Evolutionary conservation across 495 filamentous ascomycete genomes (phyloP).

Genomic region (Neurospora pannonica): DNA sequence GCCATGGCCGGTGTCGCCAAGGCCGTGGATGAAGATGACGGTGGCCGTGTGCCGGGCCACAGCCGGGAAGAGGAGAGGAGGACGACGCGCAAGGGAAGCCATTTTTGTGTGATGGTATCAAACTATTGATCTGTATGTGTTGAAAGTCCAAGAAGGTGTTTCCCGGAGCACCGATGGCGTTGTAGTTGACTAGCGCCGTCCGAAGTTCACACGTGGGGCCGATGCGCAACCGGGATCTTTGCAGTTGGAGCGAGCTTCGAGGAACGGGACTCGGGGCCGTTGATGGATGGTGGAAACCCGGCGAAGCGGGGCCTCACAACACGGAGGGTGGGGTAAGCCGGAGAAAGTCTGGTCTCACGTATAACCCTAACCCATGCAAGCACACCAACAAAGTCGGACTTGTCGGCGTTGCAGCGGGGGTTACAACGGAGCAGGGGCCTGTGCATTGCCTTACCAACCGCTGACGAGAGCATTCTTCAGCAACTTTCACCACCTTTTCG

Average conservation of each 20-base stretch:
- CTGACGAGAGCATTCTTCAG: not conserved
- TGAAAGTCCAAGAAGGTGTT: not conserved
- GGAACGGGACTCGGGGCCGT: not conserved
- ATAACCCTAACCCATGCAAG: not conserved
- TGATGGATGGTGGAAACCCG: not conserved
- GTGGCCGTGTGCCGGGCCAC: conserved; percentile 85
- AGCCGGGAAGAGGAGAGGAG: conserved; percentile 68
- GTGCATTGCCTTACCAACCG: not conserved
- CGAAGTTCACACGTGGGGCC: not conserved
- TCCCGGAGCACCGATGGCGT: not conserved
- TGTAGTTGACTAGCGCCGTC: not conserved
- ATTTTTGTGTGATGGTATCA: conserved; percentile 7
- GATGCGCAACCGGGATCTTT: not conserved
- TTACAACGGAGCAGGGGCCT: not conserved
- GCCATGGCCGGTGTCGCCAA: conserved; percentile 61
- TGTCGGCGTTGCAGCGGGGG: not conserved
- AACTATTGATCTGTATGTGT: not conserved
- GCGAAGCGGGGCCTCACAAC: not conserved
- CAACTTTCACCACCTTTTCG: not conserved
- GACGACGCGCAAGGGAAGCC: conserved; percentile 20
- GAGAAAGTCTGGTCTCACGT: not conserved
- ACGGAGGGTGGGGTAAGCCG: not conserved
- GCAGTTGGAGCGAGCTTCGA: not conserved
- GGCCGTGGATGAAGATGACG: conserved; percentile 85
- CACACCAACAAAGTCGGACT: not conserved